Base-by-base conservation (phyloP, 169 alveolate species). In the Plasmodium berghei region DNA sequence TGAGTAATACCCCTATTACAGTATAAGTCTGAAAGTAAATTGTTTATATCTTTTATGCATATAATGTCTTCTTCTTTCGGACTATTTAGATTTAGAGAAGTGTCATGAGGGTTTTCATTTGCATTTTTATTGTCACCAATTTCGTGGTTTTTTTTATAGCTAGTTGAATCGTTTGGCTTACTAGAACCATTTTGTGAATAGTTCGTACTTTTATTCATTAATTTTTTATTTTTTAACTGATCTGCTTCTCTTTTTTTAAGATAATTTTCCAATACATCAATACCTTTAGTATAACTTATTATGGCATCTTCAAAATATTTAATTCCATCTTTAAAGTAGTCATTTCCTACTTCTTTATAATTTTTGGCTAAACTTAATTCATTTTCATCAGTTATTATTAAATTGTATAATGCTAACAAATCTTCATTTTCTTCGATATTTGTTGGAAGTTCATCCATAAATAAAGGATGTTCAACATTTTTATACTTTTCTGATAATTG, bases 281-380 rank as follows among this genome's bases (percentile, higher is more conserved):
- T 69, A 1, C 90, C 90, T 46, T 83, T 83, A 1, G 48, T 83
- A 52, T 83, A 83, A 46, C 90, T 83, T 5, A 83, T 83, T 22
- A 83, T 54, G 52, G 90, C 90, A 58, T 83, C 90, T 3, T 83
- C 90, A 62, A 28, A 83, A 83, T 83, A 69, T 83, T 83, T 83
- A 2, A 14, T 12, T 1, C 90, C 90, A 46, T 83, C 90, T 48
- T 66, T 67, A 48, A 28, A 83, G 59, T 83, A 83, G 10, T 83
- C 85, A 58, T 83, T 83, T 8, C 90, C 90, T 5, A 83, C 90
- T 40, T 66, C 72, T 48, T 83, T 83, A 83, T 66, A 83, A 66
- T 83, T 69, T 45, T 67, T 52, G 18, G 90, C 90, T 72, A 83
- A 67, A 26, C 72, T 83, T 42, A 83, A 46, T 49, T 49, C 67